Percentiles rank a stretch among this genome's conserved stretches.
phyloP scores from a whole-genome alignment of 257 asterid genomes.

The Fraxinus cuspidata region DNA sequence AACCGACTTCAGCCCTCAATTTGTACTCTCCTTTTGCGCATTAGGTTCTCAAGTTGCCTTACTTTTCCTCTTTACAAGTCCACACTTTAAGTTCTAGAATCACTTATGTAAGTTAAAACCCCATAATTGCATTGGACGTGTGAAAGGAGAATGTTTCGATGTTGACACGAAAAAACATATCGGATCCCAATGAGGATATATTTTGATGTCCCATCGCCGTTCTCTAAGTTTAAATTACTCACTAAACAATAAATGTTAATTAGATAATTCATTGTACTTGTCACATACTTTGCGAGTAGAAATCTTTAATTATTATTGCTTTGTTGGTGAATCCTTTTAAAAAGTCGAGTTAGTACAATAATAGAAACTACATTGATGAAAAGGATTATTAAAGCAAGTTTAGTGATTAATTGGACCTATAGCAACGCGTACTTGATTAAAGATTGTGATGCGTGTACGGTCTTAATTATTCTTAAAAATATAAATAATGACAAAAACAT shows the following conservation, averaged over 20 bases:
- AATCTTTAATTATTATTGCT: constrained; percentile 10
- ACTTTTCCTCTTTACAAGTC: neutral
- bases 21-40: neutral
- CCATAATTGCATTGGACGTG: neutral
- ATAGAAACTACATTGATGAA: neutral
- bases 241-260: constrained; percentile 5
- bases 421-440: neutral
- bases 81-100: neutral
- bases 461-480: neutral
- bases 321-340: constrained; percentile 6
- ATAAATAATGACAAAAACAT: neutral
- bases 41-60: neutral
- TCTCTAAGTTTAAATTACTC: neutral
- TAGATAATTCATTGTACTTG: constrained; percentile 31
- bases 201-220: constrained; percentile 14
- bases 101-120: neutral
- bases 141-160: neutral
- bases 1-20: neutral
- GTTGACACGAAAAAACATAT: neutral
- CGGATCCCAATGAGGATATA: constrained; percentile 8
- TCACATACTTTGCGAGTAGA: constrained; percentile 18
- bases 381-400: neutral
- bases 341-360: neutral
- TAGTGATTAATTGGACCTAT: neutral
- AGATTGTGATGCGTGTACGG: neutral